Conservation (phyloP, 176 grass and related monocot genomes). For the Triticum dicoccoides region DNA sequence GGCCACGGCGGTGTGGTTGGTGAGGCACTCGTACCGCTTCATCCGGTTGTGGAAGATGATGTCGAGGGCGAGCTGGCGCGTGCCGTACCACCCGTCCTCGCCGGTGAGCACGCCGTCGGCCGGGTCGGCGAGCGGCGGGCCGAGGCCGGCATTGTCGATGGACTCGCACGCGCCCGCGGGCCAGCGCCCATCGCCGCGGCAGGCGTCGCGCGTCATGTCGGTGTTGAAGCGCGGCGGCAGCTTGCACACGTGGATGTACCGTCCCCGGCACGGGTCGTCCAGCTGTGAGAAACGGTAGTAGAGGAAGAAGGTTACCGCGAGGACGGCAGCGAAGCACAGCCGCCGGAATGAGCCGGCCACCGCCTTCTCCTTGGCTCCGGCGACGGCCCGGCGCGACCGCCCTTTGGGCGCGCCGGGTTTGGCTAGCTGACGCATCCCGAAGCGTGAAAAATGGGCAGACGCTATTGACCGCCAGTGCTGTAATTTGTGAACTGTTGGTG, state of each 20-base stretch:
- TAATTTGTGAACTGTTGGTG: neutral
- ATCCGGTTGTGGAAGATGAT: constrained; percentile 73
- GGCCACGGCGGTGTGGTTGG: constrained; percentile 39
- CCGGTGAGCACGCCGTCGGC: constrained; percentile 38
- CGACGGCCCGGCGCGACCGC: neutral
- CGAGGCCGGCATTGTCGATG: constrained; percentile 43
- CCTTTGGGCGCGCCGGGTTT: neutral
- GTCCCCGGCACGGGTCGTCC: constrained; percentile 17
- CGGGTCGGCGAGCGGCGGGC: constrained; percentile 35
- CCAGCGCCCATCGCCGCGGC: constrained; percentile 34
- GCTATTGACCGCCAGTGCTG: neutral
- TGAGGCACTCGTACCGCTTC: constrained; percentile 65
- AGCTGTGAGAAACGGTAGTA: neutral
- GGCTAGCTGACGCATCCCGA: neutral
- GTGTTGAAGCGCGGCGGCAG: constrained; percentile 62
- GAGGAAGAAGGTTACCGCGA: neutral
- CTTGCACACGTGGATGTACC: constrained; percentile 64
- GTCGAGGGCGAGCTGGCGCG: constrained; percentile 54
- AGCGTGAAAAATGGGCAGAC: neutral
- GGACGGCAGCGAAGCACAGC: neutral
- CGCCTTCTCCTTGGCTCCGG: neutral
- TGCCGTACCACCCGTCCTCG: constrained; percentile 58
- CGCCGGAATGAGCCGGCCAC: neutral
- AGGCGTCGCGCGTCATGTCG: constrained; percentile 51
- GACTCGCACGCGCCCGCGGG: constrained; percentile 35